Percentiles rank a stretch among this genome's conserved stretches.
phyloP scores from a whole-genome alignment of 2,329 filamentous ascomycete species.

The Aspergillus candidus region DNA sequence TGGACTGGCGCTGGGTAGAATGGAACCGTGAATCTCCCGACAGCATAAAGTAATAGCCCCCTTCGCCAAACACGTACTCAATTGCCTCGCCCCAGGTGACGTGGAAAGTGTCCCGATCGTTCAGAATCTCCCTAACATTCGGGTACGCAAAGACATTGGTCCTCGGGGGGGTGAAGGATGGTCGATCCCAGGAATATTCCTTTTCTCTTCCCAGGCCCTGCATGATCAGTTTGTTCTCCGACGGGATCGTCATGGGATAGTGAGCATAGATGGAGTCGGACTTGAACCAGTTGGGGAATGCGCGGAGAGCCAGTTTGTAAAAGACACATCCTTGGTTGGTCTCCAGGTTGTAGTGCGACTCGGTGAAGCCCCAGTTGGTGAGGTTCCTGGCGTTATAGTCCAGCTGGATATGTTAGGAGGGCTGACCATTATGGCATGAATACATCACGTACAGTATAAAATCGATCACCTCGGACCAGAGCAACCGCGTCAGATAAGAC shows the following conservation, averaged over 20 bases:
- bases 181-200: slow-evolving; percentile 15
- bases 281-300: slow-evolving; percentile 22
- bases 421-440: too few relatives aligned
- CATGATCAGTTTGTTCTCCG: slow-evolving; percentile 21
- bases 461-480: slow-evolving; percentile 38
- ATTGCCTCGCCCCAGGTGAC: slow-evolving; percentile 46
- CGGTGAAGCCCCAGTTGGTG: slow-evolving; percentile 37
- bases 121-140: slow-evolving; percentile 13
- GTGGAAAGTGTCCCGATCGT: slow-evolving; percentile 19
- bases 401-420: slow-evolving; percentile 5
- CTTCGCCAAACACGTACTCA: slow-evolving; percentile 55
- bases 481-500: slow-evolving; percentile 41
- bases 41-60: slow-evolving; percentile 49
- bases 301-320: slow-evolving; percentile 25
- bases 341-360: slow-evolving; percentile 24
- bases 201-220: slow-evolving; percentile 14
- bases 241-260: slow-evolving; percentile 24
- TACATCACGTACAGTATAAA: slow-evolving; percentile 24
- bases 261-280: slow-evolving; percentile 23
- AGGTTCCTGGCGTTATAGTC: slow-evolving; percentile 33
- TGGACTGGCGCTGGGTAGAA: slow-evolving; percentile 2
- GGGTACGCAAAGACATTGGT: slow-evolving; percentile 16
- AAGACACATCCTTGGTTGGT: slow-evolving; percentile 19
- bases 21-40: slow-evolving; percentile 4
- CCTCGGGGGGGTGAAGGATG: slow-evolving; percentile 14